These are phyloP conservation scores for Metschnikowia shivogae DNA, from an alignment of 805 yeast genomes.

Conservation along the genomic window DNA sequence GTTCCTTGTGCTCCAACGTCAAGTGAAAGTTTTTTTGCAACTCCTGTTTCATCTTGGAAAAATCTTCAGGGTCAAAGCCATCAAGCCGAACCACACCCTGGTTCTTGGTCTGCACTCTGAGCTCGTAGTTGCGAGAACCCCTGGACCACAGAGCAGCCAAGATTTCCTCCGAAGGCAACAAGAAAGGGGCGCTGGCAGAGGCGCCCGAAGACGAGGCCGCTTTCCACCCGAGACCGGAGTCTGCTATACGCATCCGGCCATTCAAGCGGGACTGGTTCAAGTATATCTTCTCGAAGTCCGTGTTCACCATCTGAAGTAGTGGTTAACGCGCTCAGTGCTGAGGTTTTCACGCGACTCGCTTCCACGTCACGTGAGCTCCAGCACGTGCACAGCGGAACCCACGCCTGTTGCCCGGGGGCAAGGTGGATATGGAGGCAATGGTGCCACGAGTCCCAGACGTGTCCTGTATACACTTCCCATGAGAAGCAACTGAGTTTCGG, in stretches of 20 bases:
- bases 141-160: slow-evolving; percentile 84
- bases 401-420: too few species aligned
- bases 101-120: slow-evolving; percentile 83
- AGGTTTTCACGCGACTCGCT: too few species aligned
- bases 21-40: slow-evolving; percentile 71
- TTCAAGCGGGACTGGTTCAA: slow-evolving; percentile 76
- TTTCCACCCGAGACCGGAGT: slow-evolving; percentile 98
- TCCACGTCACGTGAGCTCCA: too few species aligned
- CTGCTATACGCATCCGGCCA: slow-evolving; percentile 93
- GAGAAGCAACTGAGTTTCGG: not conserved
- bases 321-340: too few species aligned
- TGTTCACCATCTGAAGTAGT: slow-evolving; percentile 36
- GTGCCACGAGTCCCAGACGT: too few species aligned
- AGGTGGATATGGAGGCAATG: too few species aligned
- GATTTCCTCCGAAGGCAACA: slow-evolving; percentile 83
- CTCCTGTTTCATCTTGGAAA: slow-evolving; percentile 75
- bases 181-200: slow-evolving; percentile 58
- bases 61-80: slow-evolving; percentile 87
- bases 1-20: slow-evolving; percentile 79
- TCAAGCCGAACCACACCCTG: slow-evolving; percentile 83
- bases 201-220: slow-evolving; percentile 46
- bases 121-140: slow-evolving; percentile 87
- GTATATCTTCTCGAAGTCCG: slow-evolving; percentile 89
- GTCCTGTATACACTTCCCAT: too few species aligned
- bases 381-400: too few species aligned